Evolutionary conservation across 2,329 filamentous ascomycete species (phyloP).

Genomic region (Emydomyces testavorans): DNA sequence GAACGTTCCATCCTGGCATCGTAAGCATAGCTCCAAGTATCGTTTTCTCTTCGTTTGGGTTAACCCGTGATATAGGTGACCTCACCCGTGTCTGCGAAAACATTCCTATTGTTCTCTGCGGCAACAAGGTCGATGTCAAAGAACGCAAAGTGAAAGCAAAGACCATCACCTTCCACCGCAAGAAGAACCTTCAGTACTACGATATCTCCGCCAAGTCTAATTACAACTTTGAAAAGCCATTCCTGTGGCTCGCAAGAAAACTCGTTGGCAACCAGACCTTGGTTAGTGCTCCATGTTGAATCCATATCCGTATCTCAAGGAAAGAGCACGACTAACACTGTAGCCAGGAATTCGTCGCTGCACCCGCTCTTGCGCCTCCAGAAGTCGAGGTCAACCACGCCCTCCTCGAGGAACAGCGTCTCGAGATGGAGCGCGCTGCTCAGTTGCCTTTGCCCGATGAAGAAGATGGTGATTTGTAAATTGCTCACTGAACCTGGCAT

Average conservation of each 20-base stretch:
- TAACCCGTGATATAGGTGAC: slow-evolving; percentile 53
- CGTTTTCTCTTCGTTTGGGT: not conserved
- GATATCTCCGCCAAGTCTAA: slow-evolving; percentile 97
- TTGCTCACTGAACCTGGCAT: slow-evolving; percentile 6
- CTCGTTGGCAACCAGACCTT: slow-evolving; percentile 84
- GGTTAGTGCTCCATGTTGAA: slow-evolving; percentile 43
- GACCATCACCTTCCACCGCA: slow-evolving; percentile 99
- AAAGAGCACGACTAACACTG: slow-evolving; percentile 20
- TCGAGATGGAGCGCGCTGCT: slow-evolving; percentile 77
- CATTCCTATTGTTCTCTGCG: slow-evolving; percentile 95
- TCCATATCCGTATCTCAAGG: not conserved
- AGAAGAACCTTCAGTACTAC: slow-evolving; percentile 99
- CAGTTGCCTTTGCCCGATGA: slow-evolving; percentile 83
- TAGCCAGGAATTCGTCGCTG: slow-evolving; percentile 83
- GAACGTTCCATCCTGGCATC: slow-evolving; percentile 99
- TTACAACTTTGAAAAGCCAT: slow-evolving; percentile 90
- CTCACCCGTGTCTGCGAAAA: slow-evolving; percentile 97
- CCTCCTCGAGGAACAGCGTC: slow-evolving; percentile 68
- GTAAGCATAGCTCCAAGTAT: slow-evolving; percentile 47
- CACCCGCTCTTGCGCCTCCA: slow-evolving; percentile 84
- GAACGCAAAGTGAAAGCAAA: slow-evolving; percentile 99
- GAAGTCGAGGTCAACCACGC: slow-evolving; percentile 79
- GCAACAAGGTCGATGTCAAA: slow-evolving; percentile 99
- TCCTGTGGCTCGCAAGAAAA: slow-evolving; percentile 99
- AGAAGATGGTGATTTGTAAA: slow-evolving; percentile 59